Base-by-base conservation (phyloP, 2,329 filamentous ascomycete species). In the Tympanopsis confertula region DNA sequence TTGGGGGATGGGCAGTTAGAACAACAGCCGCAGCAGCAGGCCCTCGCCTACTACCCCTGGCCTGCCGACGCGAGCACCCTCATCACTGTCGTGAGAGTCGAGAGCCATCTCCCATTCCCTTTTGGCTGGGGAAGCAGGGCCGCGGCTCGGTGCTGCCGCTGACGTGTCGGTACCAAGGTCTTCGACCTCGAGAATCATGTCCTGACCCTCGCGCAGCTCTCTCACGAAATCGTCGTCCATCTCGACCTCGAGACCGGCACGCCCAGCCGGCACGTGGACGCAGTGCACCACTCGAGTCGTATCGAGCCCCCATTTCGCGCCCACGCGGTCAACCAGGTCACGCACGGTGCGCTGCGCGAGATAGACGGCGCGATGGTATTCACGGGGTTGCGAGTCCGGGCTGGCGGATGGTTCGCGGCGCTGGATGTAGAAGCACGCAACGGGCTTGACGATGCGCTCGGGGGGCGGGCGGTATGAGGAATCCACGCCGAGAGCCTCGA, bases 401-500 rank as follows among this genome's bases (percentile, higher is more conserved):
- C 7, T 10, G 7, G 22, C 68, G 19, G 68, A 56, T 13, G 71
- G 58, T 37, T 71, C 62, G 42, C 57, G 70, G 51, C 68, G 76
- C 7, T 71, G 69, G 17, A 95, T 63, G 52, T 94, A 96, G 57
- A 96, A 87, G 62, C 88, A 95, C 36, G 89, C 89, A 30, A 93
- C 78, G 55, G 70, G 62, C 55, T 86, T 93, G 15, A 77, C 65
- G 5, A 69, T 63, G 40, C 72, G 74, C 49, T 93, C 84, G 1
- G 88, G 88, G 1, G 88, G 88, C 33, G 91, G 82, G 41, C 81
- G 76, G 54, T 96, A 98, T 2, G 71, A 73, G 13, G 79, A 66
- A 54, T 96, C 91, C n/a, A 96, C 86, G 20, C 86, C 91, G 5
- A 94, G 62, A 1, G 87, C 86, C 54, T 95, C 87, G 44, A 96